phyloP scores from a whole-genome alignment of 2,329 filamentous ascomycete genomes.

The Aspergillus tamarii region DNA sequence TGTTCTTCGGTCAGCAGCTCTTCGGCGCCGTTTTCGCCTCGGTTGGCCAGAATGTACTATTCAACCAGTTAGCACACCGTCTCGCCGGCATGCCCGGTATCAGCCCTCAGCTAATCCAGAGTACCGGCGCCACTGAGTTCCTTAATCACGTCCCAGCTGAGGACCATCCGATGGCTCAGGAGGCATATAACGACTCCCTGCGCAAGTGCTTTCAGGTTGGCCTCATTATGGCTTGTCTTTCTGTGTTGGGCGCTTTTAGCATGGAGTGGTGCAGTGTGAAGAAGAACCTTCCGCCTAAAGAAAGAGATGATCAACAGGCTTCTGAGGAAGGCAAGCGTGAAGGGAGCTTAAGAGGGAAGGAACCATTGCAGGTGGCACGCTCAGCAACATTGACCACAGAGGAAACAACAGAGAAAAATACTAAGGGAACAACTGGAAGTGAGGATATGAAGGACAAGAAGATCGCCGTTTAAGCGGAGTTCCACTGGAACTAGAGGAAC shows the following conservation, averaged over 20 bases:
- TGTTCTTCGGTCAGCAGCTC: constrained; percentile 41
- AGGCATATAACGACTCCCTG: not conserved
- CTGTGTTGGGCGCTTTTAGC: not conserved
- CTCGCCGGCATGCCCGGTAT: not conserved
- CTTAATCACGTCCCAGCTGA: not conserved
- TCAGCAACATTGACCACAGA: not conserved
- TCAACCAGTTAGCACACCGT: not conserved
- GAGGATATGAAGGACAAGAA: not conserved
- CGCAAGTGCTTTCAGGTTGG: not conserved
- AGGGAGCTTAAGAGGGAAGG: not conserved
- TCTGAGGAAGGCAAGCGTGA: not conserved
- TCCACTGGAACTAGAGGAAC: not conserved
- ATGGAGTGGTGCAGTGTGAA: not conserved
- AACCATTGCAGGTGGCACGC: not conserved
- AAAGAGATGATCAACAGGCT: not conserved
- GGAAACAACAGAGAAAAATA: not conserved
- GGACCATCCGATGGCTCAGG: no score
- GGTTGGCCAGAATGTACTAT: constrained; percentile 36
- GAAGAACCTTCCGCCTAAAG: not conserved
- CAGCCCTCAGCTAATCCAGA: not conserved
- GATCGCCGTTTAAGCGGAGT: not conserved
- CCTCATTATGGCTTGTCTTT: not conserved
- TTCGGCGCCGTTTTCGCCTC: constrained; percentile 51
- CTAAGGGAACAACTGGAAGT: not conserved
- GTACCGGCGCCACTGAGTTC: not conserved